phyloP scores from a whole-genome alignment of 805 yeast species.

The Kazachstania kunashirensis region DNA sequence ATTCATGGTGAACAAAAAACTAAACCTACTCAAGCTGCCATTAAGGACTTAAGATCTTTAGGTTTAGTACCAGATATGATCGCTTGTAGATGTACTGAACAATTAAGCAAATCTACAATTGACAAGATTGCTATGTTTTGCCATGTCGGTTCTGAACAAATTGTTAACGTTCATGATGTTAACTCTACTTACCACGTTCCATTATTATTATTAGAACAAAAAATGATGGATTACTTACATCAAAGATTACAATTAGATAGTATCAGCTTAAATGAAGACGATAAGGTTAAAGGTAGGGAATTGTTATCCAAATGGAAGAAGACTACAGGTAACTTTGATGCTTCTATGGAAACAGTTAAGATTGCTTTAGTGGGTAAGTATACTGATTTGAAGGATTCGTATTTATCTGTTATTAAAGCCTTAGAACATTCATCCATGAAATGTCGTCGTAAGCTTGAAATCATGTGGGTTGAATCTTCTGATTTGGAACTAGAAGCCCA shows the following conservation, averaged over 20 bases:
- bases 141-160: constrained; percentile 98
- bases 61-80: constrained; percentile 95
- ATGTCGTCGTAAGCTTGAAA: constrained; percentile 72
- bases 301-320: constrained; percentile 71
- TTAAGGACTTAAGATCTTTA: constrained; percentile 87
- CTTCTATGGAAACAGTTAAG: constrained; percentile 74
- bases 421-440: constrained; percentile 93
- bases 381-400: constrained; percentile 90
- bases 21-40: constrained; percentile 98
- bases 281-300: constrained; percentile 53
- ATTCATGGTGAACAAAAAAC: constrained; percentile 99
- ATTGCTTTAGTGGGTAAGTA: constrained; percentile 97
- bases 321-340: constrained; percentile 72
- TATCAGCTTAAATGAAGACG: constrained; percentile 38
- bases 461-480: constrained; percentile 93
- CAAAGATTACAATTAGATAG: constrained; percentile 55
- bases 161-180: constrained; percentile 92
- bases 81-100: constrained; percentile 91
- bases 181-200: constrained; percentile 98
- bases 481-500: constrained; percentile 73
- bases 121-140: constrained; percentile 98
- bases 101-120: constrained; percentile 73
- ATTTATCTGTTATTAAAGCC: constrained; percentile 88
- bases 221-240: constrained; percentile 60
- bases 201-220: constrained; percentile 77